Evolutionary conservation across 805 yeast genomes (phyloP), one percentile per base, ranked within the genome.

Genomic region (Tetrapisispora taiwanensis): DNA sequence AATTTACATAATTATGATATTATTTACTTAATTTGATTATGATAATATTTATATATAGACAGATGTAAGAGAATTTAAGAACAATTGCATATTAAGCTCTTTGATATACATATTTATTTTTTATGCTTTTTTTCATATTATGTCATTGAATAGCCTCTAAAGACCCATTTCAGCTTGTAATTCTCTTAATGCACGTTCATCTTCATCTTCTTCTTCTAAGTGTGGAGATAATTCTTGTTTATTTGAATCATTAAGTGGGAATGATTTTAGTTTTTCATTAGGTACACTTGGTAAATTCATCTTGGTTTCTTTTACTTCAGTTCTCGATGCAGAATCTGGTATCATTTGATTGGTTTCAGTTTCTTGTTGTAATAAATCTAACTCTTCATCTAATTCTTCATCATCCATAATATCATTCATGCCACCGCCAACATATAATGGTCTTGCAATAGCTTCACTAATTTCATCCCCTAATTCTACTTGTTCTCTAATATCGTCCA

Each of bases 401-500:
- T 87, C 95, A 59, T 85, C 95, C 28, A 81, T 43, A 22, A 41
- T 71, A 46, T 86, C 95, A 24, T 53, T 34, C 40, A 37, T 27
- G 10, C 40, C 40, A 22, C 30, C 52, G 5, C 59, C 60, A 42
- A 73, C 73, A 44, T 94, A 94, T 52, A 92, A 75, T 6, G 98
- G 96, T 67, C 95, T 78, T 40, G 95, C 83, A 46, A 92, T 88
- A 33, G 98, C 97, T 46, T 92, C 96, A 40, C 94, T 81, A 44
- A 92, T 88, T 70, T 92, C 98, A 53, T 88, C 96, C 36, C 95
- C 84, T 56, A 86, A 71, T 57, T 90, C 96, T 42, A 90, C 94
- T 67, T 92, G 97, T 62, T 92, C 98, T 54, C 97, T 78, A 50
- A 94, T 87, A 49, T 90, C 95, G 64, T 92, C 98, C 97, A 92